These are phyloP conservation scores for Oryza punctata DNA, from an alignment of 176 grass and related monocot genomes.

Conservation along the genomic window DNA sequence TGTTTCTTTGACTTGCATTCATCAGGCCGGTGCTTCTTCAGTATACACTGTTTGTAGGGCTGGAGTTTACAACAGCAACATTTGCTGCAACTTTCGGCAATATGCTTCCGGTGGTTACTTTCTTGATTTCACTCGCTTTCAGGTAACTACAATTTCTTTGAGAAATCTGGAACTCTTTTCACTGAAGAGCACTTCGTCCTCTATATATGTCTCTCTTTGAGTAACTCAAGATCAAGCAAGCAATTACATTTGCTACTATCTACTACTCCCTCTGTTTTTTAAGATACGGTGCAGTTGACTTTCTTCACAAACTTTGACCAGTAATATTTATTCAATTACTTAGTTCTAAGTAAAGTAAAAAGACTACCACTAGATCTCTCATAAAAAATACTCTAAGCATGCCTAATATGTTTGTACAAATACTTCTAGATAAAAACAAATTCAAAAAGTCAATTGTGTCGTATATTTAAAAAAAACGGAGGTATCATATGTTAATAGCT, in stretches of 20 bases:
- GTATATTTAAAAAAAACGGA: too few relatives aligned
- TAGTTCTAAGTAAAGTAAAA: too few relatives aligned
- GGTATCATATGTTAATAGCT: background rate
- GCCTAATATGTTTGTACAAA: too few relatives aligned
- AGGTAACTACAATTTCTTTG: conserved; percentile 36
- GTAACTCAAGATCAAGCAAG: background rate
- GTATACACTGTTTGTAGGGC: conserved; percentile 72
- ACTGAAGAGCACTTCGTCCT: background rate
- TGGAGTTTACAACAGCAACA: conserved; percentile 85
- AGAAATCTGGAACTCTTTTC: background rate
- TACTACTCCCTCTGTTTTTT: too few relatives aligned
- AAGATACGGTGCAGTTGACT: too few relatives aligned
- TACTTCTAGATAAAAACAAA: too few relatives aligned
- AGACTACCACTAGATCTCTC: too few relatives aligned
- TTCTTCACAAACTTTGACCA: too few relatives aligned
- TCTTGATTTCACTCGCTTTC: conserved; percentile 70
- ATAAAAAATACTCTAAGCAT: too few relatives aligned
- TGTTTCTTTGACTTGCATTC: background rate
- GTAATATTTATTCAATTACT: too few relatives aligned
- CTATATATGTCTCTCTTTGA: background rate
- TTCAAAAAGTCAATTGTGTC: too few relatives aligned
- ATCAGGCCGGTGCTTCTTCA: conserved; percentile 80
- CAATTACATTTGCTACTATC: background rate
- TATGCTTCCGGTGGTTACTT: conserved; percentile 81
- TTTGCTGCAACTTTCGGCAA: conserved; percentile 86